Evolutionary conservation across 805 yeast genomes (phyloP), one percentile per base, ranked within the genome.

Genomic region (Ascoidea rubescens): DNA sequence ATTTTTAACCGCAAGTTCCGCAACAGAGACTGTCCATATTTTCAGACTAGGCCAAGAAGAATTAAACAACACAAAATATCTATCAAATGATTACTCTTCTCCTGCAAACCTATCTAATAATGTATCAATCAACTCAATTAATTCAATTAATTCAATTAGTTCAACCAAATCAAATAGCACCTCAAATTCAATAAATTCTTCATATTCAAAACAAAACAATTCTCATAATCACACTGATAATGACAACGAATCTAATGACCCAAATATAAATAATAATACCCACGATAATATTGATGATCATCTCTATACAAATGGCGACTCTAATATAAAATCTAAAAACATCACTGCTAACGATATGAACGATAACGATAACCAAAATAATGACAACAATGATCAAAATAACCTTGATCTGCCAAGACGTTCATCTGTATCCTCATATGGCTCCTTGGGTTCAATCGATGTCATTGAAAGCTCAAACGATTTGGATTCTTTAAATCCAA

Each of bases 21-120:
- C 95, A 2, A 87, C 95, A 21, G 95, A 87, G 47, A 93, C 99
- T 0, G 90, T 93, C 28, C 99, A 93, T 65, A 80, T 93, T 45
- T 93, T 91, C 72, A 75, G 89, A 53, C 66, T 90, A 51, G 85
- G 80, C 1, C 79, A 74, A 37, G 73, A 69, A 45, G 43, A 37
- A 37, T 4, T 37, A 37, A 37, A 37, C 4, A 37, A 37, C 4
- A 37, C 43, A 10, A 37, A 37, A 37, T 37, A 37, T 37, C 43
- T 37, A 10, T 37, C 43, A 37, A 37, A 37, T 37, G 43, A 37
- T 37, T 37, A 37, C 14, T 10, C 43, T 37, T 37, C 43, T 37
- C 51, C 50, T 45, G 6, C 58, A 54, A 17, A n/a, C 5, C 21
- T 30, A 31, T 31, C 49, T 4, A 43, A 21, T 31, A 48, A 48